Evolutionary conservation across 1,284 basidiomycete species (phyloP).

Genomic region (Leccinum variabile): DNA sequence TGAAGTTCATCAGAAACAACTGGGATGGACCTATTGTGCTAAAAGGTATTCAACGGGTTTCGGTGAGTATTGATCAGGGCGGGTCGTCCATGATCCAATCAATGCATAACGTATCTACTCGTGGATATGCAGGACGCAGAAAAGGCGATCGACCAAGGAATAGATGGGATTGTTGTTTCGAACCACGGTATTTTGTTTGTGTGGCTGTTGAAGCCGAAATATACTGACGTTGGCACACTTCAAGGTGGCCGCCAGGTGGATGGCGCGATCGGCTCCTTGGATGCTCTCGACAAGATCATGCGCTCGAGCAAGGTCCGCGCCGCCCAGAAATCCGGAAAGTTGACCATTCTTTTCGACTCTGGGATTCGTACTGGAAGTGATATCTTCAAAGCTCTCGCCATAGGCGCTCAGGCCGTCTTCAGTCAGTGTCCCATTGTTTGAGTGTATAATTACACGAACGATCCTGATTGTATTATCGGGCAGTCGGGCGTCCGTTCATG

Average conservation of each 20-base stretch:
- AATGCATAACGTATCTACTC: background rate
- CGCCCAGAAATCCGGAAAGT: conserved; percentile 56
- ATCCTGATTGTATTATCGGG: background rate
- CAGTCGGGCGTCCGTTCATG: conserved; percentile 60
- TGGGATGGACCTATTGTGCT: conserved; percentile 75
- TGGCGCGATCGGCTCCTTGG: conserved; percentile 74
- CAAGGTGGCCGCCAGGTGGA: conserved; percentile 81
- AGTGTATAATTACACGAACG: background rate
- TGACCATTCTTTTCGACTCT: conserved; percentile 80
- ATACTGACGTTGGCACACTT: background rate
- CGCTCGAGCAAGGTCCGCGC: conserved; percentile 55
- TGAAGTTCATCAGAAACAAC: conserved; percentile 59
- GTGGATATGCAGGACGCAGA: conserved; percentile 58
- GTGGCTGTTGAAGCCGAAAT: background rate
- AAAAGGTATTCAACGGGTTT: conserved; percentile 66
- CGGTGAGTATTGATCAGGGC: conserved; percentile 36
- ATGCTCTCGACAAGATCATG: conserved; percentile 66
- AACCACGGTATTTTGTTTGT: conserved; percentile 64
- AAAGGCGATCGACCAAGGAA: conserved; percentile 62
- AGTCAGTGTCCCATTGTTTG: conserved; percentile 43
- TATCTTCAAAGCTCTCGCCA: conserved; percentile 72
- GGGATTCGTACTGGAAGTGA: conserved; percentile 78
- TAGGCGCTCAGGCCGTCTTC: conserved; percentile 67
- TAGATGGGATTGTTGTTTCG: conserved; percentile 78
- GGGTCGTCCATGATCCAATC: background rate